Percentiles rank a stretch among this genome's conserved stretches.
Evolutionary conservation across 345 rosid genomes (phyloP).

Genomic region (Gossypium raimondii): DNA sequence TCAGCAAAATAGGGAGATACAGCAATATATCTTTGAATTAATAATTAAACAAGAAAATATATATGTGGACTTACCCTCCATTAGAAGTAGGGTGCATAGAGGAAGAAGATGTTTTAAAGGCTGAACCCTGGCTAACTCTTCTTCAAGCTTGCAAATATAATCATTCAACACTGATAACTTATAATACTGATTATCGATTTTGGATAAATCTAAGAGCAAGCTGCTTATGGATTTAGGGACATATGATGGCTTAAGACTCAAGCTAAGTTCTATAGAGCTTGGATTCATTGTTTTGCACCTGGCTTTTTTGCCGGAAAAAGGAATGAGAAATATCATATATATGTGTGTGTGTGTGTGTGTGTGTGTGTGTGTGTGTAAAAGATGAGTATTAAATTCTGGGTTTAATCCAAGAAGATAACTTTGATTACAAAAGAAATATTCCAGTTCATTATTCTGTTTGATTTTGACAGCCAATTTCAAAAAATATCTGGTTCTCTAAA

Average conservation of each 20-base stretch:
- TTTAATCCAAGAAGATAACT: background rate
- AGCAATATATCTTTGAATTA: background rate
- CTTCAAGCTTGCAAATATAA: conserved; percentile 18
- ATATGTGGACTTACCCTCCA: conserved; percentile 20
- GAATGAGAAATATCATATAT: background rate
- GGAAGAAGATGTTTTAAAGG: conserved; percentile 12
- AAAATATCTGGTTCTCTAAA: background rate
- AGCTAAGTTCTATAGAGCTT: conserved; percentile 5
- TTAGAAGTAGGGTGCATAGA: conserved; percentile 19
- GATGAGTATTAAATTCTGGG: background rate
- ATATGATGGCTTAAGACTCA: conserved; percentile 16
- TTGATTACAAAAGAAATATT: background rate
- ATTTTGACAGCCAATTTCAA: background rate
- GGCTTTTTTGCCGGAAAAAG: background rate
- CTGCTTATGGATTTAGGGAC: conserved; percentile 5
- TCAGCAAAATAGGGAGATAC: no score
- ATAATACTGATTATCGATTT: background rate
- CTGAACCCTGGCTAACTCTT: conserved; percentile 16
- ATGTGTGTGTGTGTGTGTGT: background rate
- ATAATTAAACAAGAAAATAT: background rate
- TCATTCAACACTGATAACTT: conserved; percentile 18
- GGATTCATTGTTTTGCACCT: background rate
- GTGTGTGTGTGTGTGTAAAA: background rate
- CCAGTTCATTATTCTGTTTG: background rate
- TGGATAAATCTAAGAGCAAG: conserved; percentile 19